Percentiles rank a stretch among this genome's conserved stretches.
These are phyloP conservation scores for Stephanodiscus triporus DNA, from an alignment of 108 stramenopile species.

Conservation along the genomic window DNA sequence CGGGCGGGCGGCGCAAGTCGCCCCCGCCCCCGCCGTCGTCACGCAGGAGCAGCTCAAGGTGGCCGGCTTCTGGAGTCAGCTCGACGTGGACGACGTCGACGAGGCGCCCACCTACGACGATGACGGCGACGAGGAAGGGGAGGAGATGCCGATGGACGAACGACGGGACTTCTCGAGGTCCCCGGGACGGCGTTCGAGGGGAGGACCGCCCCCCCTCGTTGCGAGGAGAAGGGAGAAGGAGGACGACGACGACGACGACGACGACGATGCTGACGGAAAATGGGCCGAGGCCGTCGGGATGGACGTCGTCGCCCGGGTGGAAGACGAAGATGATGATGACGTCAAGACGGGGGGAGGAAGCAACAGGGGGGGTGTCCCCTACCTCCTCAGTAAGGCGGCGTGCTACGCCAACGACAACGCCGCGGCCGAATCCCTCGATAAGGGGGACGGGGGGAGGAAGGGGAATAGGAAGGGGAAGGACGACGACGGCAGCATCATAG, in stretches of 20 bases:
- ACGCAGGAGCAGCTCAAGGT: conserved; percentile 31
- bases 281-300: neutral
- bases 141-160: conserved; percentile 40
- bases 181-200: neutral
- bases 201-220: neutral
- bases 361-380: neutral
- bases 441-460: conserved; percentile 1
- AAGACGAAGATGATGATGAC: neutral
- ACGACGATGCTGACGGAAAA: neutral
- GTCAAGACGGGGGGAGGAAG: neutral
- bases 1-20: neutral
- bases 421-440: neutral
- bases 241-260: neutral
- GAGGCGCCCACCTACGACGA: conserved; percentile 10
- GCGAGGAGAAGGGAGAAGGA: neutral
- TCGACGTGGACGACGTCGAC: conserved; percentile 26
- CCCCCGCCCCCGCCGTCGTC: neutral
- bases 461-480: neutral
- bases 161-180: conserved; percentile 6
- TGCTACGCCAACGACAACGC: conserved; percentile 33
- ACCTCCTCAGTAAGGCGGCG: conserved; percentile 32
- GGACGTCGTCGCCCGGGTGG: neutral
- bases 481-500: neutral
- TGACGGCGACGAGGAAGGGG: conserved; percentile 1
- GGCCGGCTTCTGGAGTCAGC: conserved; percentile 49